Base-by-base conservation (phyloP, 2,329 filamentous ascomycete species). In the Claviceps paspali region DNA sequence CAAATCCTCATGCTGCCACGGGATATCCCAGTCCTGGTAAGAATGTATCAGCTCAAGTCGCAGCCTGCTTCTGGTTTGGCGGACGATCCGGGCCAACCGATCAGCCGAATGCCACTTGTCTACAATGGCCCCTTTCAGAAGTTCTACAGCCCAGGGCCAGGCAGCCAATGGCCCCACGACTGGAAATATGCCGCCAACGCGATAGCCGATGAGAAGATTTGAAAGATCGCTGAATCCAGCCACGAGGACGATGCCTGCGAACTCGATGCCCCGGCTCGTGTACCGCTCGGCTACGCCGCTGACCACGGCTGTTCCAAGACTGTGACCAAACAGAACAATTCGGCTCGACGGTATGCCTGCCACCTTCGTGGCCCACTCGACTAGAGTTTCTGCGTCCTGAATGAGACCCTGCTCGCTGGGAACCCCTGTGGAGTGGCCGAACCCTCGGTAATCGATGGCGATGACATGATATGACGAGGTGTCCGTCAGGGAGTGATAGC, bases 401-500 rank as follows among this genome's bases (percentile, higher is more conserved):
- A 93, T 82, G 6, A 96, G 61, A 0, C 88, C 88, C 26, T 70
- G 61, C 60, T 96, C 88, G 0, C 77, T 79, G 0, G 88, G 88
- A 4, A 59, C 62, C n/a, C 88, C 85, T 0, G 78, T 83, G 7
- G 82, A 91, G 28, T 73, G 68, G 1, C 86, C 87, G 48, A 84
- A 95, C 6, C 87, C 87, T 14, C 87, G 80, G 58, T 95, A 95
- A 63, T 94, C 86, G 49, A 94, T 76, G 28, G 84, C 74, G n/a
- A 95, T 65, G 31, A 94, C 72, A 52, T 95, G 87, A 38, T 86
- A 76, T 0, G 70, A 71, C 2, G 80, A 81, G 3, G 78, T 75
- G 36, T 80, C 73, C 4, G 85, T 75, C 29, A 94, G 64, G 31
- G 77, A 70, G 47, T 86, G 83, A 54, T 92, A 92, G 39, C 76